phyloP scores from a whole-genome alignment of 208 protist species.

The Porcisia deanei region DNA sequence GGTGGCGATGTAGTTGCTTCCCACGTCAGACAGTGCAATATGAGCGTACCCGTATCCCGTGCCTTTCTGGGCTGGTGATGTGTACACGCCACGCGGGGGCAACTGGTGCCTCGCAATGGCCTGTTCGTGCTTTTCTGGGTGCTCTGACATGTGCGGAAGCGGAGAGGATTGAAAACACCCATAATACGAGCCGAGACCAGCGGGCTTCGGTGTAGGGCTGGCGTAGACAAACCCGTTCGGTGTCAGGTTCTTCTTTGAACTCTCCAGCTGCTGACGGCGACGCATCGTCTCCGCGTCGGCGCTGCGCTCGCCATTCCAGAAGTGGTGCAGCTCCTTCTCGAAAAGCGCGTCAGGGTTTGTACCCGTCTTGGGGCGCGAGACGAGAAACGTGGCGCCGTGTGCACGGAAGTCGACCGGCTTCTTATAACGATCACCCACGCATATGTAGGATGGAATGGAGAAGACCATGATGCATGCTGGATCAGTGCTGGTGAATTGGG shows the following conservation, averaged over 20 bases:
- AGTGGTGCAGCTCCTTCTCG: conserved; percentile 79
- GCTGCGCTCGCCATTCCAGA: conserved; percentile 87
- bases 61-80: conserved; percentile 69
- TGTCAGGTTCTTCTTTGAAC: conserved; percentile 71
- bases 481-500: not conserved
- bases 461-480: conserved; percentile 72
- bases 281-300: conserved; percentile 59
- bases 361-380: conserved; percentile 75
- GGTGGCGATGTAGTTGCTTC: conserved; percentile 81
- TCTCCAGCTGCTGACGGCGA: conserved; percentile 51
- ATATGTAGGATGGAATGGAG: conserved; percentile 86
- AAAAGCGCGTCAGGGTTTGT: conserved; percentile 82
- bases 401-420: conserved; percentile 61
- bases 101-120: conserved; percentile 33
- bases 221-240: conserved; percentile 78
- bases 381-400: conserved; percentile 70
- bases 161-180: conserved; percentile 70
- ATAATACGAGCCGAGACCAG: conserved; percentile 87
- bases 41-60: conserved; percentile 69
- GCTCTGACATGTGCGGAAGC: conserved; percentile 57
- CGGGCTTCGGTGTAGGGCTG: conserved; percentile 40
- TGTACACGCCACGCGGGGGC: conserved; percentile 75
- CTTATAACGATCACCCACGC: conserved; percentile 73
- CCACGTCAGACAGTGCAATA: conserved; percentile 52
- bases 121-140: conserved; percentile 42